phyloP scores from a whole-genome alignment of 495 filamentous ascomycete genomes.

The Lasiosphaeriaceae sp. region DNA sequence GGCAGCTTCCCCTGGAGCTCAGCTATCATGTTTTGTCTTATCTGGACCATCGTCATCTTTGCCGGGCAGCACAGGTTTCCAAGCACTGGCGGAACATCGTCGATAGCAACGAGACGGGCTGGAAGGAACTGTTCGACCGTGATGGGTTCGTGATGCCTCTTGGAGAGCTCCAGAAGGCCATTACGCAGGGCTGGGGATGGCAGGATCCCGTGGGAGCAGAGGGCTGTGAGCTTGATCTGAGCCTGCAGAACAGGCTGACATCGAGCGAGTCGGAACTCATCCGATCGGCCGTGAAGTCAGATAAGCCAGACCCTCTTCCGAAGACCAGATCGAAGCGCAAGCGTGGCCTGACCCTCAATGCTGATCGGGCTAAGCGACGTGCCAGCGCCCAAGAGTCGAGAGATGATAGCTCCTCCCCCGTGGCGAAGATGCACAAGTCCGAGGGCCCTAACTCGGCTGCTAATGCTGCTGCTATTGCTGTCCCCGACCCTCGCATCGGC shows the following conservation, averaged over 20 bases:
- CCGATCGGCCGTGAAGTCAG: conserved; percentile 32
- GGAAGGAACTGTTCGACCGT: conserved; percentile 86
- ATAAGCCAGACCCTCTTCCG: conserved; percentile 22
- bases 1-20: conserved; percentile 78
- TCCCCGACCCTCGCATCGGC: conserved; percentile 78
- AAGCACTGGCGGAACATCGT: conserved; percentile 88
- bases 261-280: conserved; percentile 47
- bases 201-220: conserved; percentile 75
- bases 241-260: conserved; percentile 42
- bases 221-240: conserved; percentile 78
- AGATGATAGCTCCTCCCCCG: conserved; percentile 32
- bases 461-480: conserved; percentile 70
- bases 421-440: conserved; percentile 42
- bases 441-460: conserved; percentile 87
- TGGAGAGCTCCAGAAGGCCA: conserved; percentile 80
- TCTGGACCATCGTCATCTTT: conserved; percentile 82
- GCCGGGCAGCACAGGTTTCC: conserved; percentile 87
- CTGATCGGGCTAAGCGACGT: conserved; percentile 52
- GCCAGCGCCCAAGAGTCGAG: conserved; percentile 39
- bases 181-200: conserved; percentile 98
- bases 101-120: conserved; percentile 88
- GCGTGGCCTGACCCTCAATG: conserved; percentile 38
- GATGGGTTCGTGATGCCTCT: conserved; percentile 76
- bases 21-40: conserved; percentile 83
- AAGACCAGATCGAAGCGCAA: conserved; percentile 39